Evolutionary conservation across 2,329 filamentous ascomycete genomes (phyloP).

Genomic region (Tolypocladium sp.): DNA sequence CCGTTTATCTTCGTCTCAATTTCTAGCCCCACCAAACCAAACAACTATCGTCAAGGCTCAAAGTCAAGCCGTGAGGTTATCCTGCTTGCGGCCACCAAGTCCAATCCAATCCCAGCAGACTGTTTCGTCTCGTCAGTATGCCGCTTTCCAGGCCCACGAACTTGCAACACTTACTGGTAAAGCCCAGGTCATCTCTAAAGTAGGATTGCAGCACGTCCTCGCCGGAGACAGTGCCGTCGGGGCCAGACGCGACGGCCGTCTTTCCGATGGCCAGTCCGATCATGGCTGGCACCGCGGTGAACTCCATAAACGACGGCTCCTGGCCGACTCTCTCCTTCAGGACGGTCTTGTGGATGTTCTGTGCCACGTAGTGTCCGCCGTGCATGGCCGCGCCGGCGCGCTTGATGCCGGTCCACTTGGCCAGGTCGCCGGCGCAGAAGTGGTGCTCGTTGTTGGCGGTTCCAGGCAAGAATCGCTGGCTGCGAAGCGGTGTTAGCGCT

Average conservation of each 20-base stretch:
- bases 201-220: constrained; percentile 53
- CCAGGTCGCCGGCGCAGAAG: constrained; percentile 62
- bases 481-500: constrained; percentile 12
- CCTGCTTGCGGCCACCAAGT: constrained; percentile 26
- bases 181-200: constrained; percentile 61
- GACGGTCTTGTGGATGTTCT: constrained; percentile 59
- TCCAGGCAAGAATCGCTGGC: constrained; percentile 42
- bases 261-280: constrained; percentile 66
- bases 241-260: constrained; percentile 55
- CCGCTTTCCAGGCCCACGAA: too few species aligned
- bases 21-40: not conserved
- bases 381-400: constrained; percentile 69
- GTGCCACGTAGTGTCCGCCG: constrained; percentile 56
- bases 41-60: not conserved
- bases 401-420: constrained; percentile 69
- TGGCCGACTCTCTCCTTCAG: constrained; percentile 28
- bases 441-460: constrained; percentile 51
- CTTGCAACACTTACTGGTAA: constrained; percentile 41
- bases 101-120: constrained; percentile 48
- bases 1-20: not conserved
- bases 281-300: constrained; percentile 49
- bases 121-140: constrained; percentile 17
- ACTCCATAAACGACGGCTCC: constrained; percentile 35
- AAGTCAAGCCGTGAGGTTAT: constrained; percentile 1
- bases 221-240: constrained; percentile 48